Evolutionary conservation across 2,329 filamentous ascomycete genomes (phyloP), one percentile per base, ranked within the genome.

Genomic region (Samsoniella hepiali): DNA sequence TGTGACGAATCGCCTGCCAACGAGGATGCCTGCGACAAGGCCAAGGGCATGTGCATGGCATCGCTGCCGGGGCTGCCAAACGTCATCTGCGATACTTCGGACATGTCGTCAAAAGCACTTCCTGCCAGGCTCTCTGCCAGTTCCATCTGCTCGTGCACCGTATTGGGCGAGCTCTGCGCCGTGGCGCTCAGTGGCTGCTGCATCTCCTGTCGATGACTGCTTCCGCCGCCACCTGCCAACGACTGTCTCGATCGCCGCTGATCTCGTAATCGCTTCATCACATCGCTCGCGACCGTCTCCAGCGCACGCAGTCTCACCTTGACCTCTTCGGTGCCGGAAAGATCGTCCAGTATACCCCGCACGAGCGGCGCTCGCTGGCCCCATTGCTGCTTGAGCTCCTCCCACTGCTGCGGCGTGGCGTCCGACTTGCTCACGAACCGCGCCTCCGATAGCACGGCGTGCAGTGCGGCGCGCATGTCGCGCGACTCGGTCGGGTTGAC

Each of bases 241-340:
- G 31, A 40, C 31, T 22, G 32, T 34, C 63, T 59, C 58, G 63
- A 31, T 38, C 45, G 31, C 64, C 85, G 83, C 67, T 91, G 88
- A 69, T 91, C 88, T 42, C 88, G 84, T 60, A 90, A 81, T 55
- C 91, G 82, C 76, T 93, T 93, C 82, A 91, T 88, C 22, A 91
- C 88, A 74, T 94, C 91, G 58, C 87, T 83, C 59, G 89, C 89
- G 3, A 95, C 76, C 0, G 90, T 80, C 65, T 93, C 89, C 54
- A 93, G 74, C 1, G 89, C 89, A 67, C 84, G 87, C 40, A 85
- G 72, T 72, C 87, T 90, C 53, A 79, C 75, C 29, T 75, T 70
- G 62, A 86, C 80, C 29, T 82, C 77, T 2, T 83, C 79, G 66
- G 88, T 84, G 1, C 78, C 73, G 15, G 79, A 76, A 3, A 79